Percentiles rank a stretch among this genome's conserved stretches.
phyloP scores from a whole-genome alignment of 2,329 filamentous ascomycete genomes.

The Aspergillus novoparasiticus region DNA sequence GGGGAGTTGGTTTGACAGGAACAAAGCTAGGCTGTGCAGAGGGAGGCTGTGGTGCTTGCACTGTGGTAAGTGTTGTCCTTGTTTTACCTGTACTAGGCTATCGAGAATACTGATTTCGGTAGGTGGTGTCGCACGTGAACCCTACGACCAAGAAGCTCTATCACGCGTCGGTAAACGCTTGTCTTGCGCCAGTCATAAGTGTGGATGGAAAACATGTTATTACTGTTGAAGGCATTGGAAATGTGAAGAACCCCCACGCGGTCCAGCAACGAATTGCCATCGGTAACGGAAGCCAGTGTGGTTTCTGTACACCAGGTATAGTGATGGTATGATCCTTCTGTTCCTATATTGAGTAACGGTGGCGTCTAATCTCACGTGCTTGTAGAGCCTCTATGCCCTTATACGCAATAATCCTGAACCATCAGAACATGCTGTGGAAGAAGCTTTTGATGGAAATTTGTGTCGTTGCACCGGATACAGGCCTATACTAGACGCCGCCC shows the following conservation, averaged over 20 bases:
- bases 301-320: slow-evolving; percentile 96
- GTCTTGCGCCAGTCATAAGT: slow-evolving; percentile 86
- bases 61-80: slow-evolving; percentile 20
- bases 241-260: slow-evolving; percentile 82
- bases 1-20: slow-evolving; percentile 89
- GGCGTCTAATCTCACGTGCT: slow-evolving; percentile 8
- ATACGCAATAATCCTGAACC: slow-evolving; percentile 81
- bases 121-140: slow-evolving; percentile 87
- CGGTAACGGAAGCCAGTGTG: slow-evolving; percentile 88
- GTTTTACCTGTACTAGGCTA: background rate
- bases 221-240: slow-evolving; percentile 94
- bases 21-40: slow-evolving; percentile 97
- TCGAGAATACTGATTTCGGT: slow-evolving; percentile 28
- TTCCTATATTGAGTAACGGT: too few species aligned
- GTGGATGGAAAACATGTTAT: slow-evolving; percentile 98
- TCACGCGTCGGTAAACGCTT: slow-evolving; percentile 95
- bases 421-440: slow-evolving; percentile 81
- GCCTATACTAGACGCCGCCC: slow-evolving; percentile 90
- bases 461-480: slow-evolving; percentile 95
- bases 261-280: slow-evolving; percentile 88
- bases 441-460: slow-evolving; percentile 95
- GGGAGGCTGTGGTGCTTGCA: slow-evolving; percentile 82
- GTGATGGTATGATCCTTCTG: slow-evolving; percentile 66
- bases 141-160: slow-evolving; percentile 91
- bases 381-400: slow-evolving; percentile 82